Evolutionary conservation across 2,329 filamentous ascomycete species (phyloP), one percentile per base, ranked within the genome.

Genomic region (Pseudogymnoascus sp.): DNA sequence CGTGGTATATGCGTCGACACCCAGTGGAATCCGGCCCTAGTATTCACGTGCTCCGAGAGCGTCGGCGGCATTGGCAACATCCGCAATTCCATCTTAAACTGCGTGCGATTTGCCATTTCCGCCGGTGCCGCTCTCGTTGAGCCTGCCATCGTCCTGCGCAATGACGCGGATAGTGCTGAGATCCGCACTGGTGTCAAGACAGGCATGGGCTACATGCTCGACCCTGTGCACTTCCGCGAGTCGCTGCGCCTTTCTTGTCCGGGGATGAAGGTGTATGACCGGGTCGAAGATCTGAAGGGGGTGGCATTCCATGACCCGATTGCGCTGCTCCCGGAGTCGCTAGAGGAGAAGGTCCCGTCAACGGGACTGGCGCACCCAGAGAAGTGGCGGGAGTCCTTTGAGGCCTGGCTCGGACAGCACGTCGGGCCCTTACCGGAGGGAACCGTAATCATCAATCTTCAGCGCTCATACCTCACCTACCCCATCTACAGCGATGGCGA

Each of bases 401-500:
- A 97, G 86, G 67, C 84, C 86, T 0, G 93, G 93, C 63, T 89
- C 84, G 0, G 91, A 96, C 61, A 97, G 81, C 19, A 97, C 91
- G 68, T 93, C 91, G 8, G 97, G 83, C 72, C 97, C 93, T 6
- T 71, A 74, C 59, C 65, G 63, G 33, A 60, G 59, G 33, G 59
- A 24, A 68, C 67, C 2, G 50, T 67, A 7, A 50, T 68, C 11
- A 50, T 71, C 26, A 61, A 66, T 7, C 65, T 70, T 8, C 65
- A 64, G 31, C 59, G 67, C 14, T 68, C 68, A 19, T 68, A 68
- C 33, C 38, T 70, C n/a, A 62, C 66, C 26, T 71, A 70, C 33
- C 67, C 69, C 4, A 65, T 69, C 10, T 63, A 67, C 50, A 64
- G 42, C 6, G 67, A 70, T 26, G 66, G 64, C 10, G 63, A 64